Base-by-base conservation (phyloP, 371 early-diverging fungal genomes). In the Rhizopus sp. region DNA sequence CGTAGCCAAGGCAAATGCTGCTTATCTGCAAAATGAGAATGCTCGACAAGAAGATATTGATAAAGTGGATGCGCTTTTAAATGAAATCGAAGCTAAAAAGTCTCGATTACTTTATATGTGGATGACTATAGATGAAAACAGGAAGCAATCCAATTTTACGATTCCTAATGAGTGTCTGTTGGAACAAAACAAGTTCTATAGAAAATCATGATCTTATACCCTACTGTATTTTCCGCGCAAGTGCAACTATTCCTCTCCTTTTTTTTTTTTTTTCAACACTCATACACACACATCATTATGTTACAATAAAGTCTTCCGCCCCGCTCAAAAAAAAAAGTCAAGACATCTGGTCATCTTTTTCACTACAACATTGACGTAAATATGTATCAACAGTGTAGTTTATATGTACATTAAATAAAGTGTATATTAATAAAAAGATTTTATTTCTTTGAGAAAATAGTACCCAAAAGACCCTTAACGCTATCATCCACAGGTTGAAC, bases 381-480 rank as follows among this genome's bases (percentile, higher is more conserved):
- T 23, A 23, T 23, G 23, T 23, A 23, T 23, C 23, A 23, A 23
- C 23, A 23, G 23, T 23, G 23, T n/a, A n/a, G n/a, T n/a, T n/a
- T n/a, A n/a, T n/a, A n/a, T n/a, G n/a, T 23, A 23, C 23, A 23
- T 23, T 23, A 23, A 23, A 23, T 23, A 23, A 23, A 23, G 23
- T 23, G 23, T 23, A n/a, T n/a, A 23, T 23, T 23, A 23, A 37
- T 5, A 37, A 5, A 37, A 10, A 13, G 7, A 5, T 44, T 56
- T 59, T 63, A 60, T 56, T 64, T 60, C 47, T 73, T 66, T 15
- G 69, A 52, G 58, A 78, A 73, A 6, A 78, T 66, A 50, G 66
- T 72, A 7, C 68, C 63, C 35, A 78, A 59, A 3, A 78, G 75
- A 39, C 58, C 73, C 60, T 81, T 74, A 31, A 70, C 53, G 37